Evolutionary conservation across 306 rosid species (phyloP).

Genomic region (Sechiopsis laciniata): DNA sequence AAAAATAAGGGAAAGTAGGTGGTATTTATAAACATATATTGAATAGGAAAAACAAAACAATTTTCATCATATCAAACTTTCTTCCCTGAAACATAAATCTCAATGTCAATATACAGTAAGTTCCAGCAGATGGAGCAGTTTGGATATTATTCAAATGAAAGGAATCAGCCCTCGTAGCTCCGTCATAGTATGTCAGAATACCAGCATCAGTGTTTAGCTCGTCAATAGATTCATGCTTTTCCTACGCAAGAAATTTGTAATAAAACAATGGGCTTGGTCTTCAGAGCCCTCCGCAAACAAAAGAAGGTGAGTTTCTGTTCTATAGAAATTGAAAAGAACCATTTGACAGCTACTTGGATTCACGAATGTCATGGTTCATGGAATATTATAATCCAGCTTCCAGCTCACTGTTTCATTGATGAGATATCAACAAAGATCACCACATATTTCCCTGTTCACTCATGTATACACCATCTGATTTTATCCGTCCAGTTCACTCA

Average conservation of each 20-base stretch:
- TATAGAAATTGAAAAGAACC: background rate
- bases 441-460: background rate
- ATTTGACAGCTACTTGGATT: slow-evolving; percentile 9
- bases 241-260: background rate
- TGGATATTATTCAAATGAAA: background rate
- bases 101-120: background rate
- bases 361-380: background rate
- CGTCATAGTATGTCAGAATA: background rate
- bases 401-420: background rate
- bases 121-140: background rate
- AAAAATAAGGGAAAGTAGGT: background rate
- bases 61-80: background rate
- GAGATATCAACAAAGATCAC: slow-evolving; percentile 4
- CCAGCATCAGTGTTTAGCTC: background rate
- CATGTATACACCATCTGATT: slow-evolving; percentile 5
- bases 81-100: slow-evolving; percentile 14
- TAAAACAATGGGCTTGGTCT: background rate
- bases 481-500: background rate
- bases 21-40: background rate
- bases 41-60: slow-evolving; percentile 13
- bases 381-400: slow-evolving; percentile 9
- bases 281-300: background rate
- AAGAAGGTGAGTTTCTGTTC: background rate
- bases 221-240: background rate
- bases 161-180: slow-evolving; percentile 6